Evolutionary conservation across 805 yeast genomes (phyloP).

Genomic region (Yarrowia keelungensis): DNA sequence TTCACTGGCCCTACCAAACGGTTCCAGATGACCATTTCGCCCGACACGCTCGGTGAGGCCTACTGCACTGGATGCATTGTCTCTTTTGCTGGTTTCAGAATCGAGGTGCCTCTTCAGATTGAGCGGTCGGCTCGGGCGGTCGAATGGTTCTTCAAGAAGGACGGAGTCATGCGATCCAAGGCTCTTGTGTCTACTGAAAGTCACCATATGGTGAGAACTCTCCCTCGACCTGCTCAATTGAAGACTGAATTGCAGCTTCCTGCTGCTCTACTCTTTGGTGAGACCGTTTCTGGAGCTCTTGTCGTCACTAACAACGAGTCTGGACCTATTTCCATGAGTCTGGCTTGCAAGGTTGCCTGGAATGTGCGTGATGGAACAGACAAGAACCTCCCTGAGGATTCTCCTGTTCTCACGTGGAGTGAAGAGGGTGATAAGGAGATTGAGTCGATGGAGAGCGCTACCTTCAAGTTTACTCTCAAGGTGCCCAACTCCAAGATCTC

Average conservation of each 20-base stretch:
- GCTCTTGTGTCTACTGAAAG: slow-evolving; percentile 35
- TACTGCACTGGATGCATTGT: slow-evolving; percentile 37
- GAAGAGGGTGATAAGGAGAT: slow-evolving; percentile 12
- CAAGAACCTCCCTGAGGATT: slow-evolving; percentile 1
- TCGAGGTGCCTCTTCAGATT: slow-evolving; percentile 34
- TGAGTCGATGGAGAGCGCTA: not conserved
- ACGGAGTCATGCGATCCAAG: slow-evolving; percentile 30
- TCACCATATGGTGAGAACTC: slow-evolving; percentile 38
- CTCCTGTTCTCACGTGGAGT: slow-evolving; percentile 4
- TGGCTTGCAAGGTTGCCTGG: slow-evolving; percentile 40
- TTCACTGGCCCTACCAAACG: slow-evolving; percentile 15
- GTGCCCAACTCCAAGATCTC: slow-evolving; percentile 9
- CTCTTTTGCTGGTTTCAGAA: slow-evolving; percentile 8
- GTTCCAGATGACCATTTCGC: slow-evolving; percentile 24
- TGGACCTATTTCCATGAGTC: slow-evolving; percentile 43
- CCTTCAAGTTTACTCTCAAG: slow-evolving; percentile 24
- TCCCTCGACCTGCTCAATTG: slow-evolving; percentile 49
- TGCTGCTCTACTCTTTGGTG: slow-evolving; percentile 45
- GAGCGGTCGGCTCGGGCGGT: slow-evolving; percentile 20
- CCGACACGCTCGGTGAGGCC: slow-evolving; percentile 25
- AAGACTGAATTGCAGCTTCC: slow-evolving; percentile 42
- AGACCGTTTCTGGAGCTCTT: slow-evolving; percentile 42
- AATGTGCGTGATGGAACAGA: slow-evolving; percentile 10
- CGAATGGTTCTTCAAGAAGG: slow-evolving; percentile 19
- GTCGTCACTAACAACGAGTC: slow-evolving; percentile 45